Evolutionary conservation across 1,284 basidiomycete species (phyloP).

Genomic region (Irpex sp.): DNA sequence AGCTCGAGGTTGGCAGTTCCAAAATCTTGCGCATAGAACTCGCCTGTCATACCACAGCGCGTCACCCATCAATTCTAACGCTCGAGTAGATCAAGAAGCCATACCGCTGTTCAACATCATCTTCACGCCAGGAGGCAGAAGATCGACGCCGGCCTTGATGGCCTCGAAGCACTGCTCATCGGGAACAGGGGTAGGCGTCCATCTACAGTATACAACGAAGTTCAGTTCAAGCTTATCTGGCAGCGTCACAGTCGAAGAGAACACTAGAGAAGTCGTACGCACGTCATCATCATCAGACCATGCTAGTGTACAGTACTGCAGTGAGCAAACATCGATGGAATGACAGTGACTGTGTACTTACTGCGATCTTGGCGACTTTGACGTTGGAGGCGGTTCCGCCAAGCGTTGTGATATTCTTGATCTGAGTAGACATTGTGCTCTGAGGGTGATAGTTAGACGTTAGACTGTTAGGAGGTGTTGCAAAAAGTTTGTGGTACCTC

Average conservation of each 20-base stretch:
- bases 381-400: conserved; percentile 29
- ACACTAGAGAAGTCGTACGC: conserved; percentile 1
- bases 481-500: no score
- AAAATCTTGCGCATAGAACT: conserved; percentile 37
- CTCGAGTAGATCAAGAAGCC: conserved; percentile 7
- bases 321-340: not conserved
- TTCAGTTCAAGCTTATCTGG: not conserved
- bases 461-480: no score
- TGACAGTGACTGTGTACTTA: conserved; percentile 16
- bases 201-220: conserved; percentile 18
- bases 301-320: conserved; percentile 24
- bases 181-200: conserved; percentile 33
- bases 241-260: not conserved
- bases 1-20: conserved; percentile 36
- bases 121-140: conserved; percentile 40
- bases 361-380: conserved; percentile 32
- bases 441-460: no score
- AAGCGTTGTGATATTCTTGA: conserved; percentile 20
- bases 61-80: not conserved
- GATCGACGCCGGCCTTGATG: conserved; percentile 58
- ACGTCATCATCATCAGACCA: conserved; percentile 53
- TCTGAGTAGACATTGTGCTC: not conserved
- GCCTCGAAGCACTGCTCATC: conserved; percentile 55
- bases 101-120: conserved; percentile 43
- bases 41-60: conserved; percentile 20